These are phyloP conservation scores for Cerioporus squamosus DNA, from an alignment of 1,284 basidiomycete genomes.

Conservation along the genomic window DNA sequence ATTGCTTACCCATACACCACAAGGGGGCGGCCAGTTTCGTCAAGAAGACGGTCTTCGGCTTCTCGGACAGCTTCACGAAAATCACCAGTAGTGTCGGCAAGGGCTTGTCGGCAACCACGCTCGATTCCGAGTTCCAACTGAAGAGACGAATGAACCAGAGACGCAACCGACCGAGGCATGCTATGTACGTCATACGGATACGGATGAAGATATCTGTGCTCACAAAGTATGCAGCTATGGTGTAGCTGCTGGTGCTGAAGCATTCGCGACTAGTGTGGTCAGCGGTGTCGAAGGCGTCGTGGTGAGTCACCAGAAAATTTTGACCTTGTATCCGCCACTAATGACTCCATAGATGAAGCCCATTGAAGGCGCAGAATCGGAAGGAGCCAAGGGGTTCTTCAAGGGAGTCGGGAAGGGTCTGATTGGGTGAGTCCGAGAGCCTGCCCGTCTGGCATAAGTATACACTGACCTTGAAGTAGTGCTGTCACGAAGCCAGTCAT, in stretches of 20 bases:
- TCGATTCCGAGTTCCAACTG: conserved; percentile 95
- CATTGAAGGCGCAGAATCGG: conserved; percentile 94
- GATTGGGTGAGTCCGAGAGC: conserved; percentile 72
- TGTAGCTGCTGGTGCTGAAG: conserved; percentile 92
- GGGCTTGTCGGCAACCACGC: conserved; percentile 94
- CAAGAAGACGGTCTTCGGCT: conserved; percentile 98
- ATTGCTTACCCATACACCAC: too few species aligned
- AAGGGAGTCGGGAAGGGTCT: conserved; percentile 97
- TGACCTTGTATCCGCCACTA: not conserved
- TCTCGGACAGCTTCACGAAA: conserved; percentile 96
- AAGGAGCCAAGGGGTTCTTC: conserved; percentile 95
- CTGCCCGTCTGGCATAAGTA: conserved; percentile 1
- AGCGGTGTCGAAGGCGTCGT: conserved; percentile 97
- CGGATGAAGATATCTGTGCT: not conserved
- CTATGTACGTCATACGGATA: conserved; percentile 63
- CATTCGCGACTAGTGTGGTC: conserved; percentile 91
- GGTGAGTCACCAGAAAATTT: conserved; percentile 48
- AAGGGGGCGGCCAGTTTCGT: conserved; percentile 96
- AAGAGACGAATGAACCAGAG: conserved; percentile 87
- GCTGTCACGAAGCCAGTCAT: conserved; percentile 97
- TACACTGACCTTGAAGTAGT: conserved; percentile 42
- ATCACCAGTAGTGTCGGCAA: conserved; percentile 98
- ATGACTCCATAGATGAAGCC: conserved; percentile 71
- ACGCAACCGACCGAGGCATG: conserved; percentile 95
- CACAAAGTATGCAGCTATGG: conserved; percentile 69